A percentile compares a stretch with the other conserved stretches of the same genome.
These are phyloP conservation scores for Fraxinus pennsylvanica DNA, from an alignment of 257 asterid species.

Conservation along the genomic window DNA sequence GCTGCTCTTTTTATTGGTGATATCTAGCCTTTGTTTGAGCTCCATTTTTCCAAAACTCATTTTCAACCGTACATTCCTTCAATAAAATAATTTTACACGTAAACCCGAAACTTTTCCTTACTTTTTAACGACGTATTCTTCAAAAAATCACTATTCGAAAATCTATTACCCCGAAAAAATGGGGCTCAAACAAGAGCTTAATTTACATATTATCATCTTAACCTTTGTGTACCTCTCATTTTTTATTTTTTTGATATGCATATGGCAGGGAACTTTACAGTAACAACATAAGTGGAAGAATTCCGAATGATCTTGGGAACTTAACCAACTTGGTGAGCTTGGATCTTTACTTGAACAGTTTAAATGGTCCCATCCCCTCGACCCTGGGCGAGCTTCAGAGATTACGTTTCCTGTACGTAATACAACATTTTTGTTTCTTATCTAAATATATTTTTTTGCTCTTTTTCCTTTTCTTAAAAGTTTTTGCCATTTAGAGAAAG, in stretches of 20 bases:
- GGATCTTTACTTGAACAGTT: constrained; percentile 84
- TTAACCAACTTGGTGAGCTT: constrained; percentile 85
- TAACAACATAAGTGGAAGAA: constrained; percentile 71
- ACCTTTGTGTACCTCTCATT: constrained; percentile 17
- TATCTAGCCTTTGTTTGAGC: too few species aligned
- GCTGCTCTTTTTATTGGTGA: background rate
- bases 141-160: too few species aligned
- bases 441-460: constrained; percentile 10
- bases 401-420: constrained; percentile 78
- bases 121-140: too few species aligned
- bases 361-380: constrained; percentile 72
- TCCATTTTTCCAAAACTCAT: too few species aligned
- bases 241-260: background rate
- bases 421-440: constrained; percentile 22
- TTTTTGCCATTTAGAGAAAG: constrained; percentile 5
- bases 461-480: constrained; percentile 14
- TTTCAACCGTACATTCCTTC: too few species aligned
- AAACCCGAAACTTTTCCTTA: too few species aligned
- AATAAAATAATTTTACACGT: too few species aligned
- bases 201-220: background rate
- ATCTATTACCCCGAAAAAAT: too few species aligned
- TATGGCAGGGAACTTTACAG: constrained; percentile 89
- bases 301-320: constrained; percentile 86
- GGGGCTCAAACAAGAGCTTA: background rate
- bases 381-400: constrained; percentile 72